Base-by-base conservation (phyloP, 257 asterid species). In the Nicotiana attenuata region DNA sequence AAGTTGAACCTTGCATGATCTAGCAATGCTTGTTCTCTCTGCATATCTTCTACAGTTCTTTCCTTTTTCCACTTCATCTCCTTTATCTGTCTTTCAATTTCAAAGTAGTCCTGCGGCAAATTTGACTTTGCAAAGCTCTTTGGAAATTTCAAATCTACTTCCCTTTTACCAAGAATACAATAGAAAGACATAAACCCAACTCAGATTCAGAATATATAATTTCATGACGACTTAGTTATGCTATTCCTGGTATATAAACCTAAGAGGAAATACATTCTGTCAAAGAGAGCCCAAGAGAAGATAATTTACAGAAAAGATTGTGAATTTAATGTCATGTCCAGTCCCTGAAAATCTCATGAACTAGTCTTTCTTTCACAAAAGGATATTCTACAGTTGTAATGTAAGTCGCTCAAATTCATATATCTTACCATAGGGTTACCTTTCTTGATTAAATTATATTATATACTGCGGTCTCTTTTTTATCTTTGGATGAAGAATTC, bases 91-190 rank as follows among this genome's bases (percentile, higher is more conserved):
- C 71, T 88, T 87, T 89, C 91, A 28, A 76, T 87, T 77, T 86
- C 94, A 45, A 47, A 81, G 83, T 86, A 90, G 82, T 16, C 82
- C 78, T 81, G 87, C 3, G 92, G 88, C 55, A 81, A 85, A 85
- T 60, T 79, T 20, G 79, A 80, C 76, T 33, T 88, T 53, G 82
- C 84, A 80, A 90, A 81, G 84, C 80, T 77, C 50, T 84, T 77
- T 7, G 99, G 94, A 82, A 95, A 95, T 85, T 84, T 91, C 88
- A 95, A 87, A 57, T 83, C 91, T 59, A 86, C 65, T 69, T 84
- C 90, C 79, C 79, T 86, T 41, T 86, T 97, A 93, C 82, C 65
- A 26, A 45, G 65, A 77, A 33, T 22, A 67, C 64, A 81, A 59
- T 35, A 76, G 31, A 19, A 66, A 55, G 64, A 28, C 20, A 85